Conservation (phyloP, 345 rosid species). For the Arabidopsis thaliana region TAIR10.1 NC_003071.7:12420001-12420500, state of each 20-base stretch:
- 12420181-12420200: neutral
- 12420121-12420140: slow-evolving; percentile 10
- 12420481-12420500: too few species aligned
- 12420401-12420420: neutral
- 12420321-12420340: neutral
- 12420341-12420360: neutral
- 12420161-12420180: slow-evolving; percentile 1
- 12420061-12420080: slow-evolving; percentile 13
- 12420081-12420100: neutral
- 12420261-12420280: neutral
- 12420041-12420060: slow-evolving; percentile 9
- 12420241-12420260: slow-evolving; percentile 16
- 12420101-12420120: neutral
- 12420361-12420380: neutral
- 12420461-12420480: too few species aligned
- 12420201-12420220: too few species aligned
- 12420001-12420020: slow-evolving; percentile 41
- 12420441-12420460: too few species aligned
- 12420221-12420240: neutral
- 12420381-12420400: neutral
- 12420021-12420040: slow-evolving; percentile 22
- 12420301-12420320: neutral
- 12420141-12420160: neutral
- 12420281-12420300: neutral
- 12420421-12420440: neutral